phyloP scores from a whole-genome alignment of 768 basidiomycete genomes.

The Neoboletus magnificus region DNA sequence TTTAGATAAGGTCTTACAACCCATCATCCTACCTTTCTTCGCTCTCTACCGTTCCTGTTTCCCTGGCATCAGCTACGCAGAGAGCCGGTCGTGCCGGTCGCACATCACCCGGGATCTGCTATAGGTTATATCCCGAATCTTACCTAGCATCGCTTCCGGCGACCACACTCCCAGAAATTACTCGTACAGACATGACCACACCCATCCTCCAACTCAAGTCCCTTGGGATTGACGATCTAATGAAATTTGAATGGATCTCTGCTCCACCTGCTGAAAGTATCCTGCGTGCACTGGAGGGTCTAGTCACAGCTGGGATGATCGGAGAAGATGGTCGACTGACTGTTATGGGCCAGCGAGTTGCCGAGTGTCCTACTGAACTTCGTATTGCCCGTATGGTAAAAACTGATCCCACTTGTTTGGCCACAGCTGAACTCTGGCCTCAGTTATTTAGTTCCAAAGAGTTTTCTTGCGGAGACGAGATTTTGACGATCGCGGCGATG shows the following conservation, averaged over 20 bases:
- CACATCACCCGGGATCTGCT: constrained; percentile 89
- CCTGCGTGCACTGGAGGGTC: constrained; percentile 78
- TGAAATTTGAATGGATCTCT: constrained; percentile 95
- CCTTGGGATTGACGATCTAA: constrained; percentile 90
- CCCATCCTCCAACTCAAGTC: constrained; percentile 93
- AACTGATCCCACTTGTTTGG: constrained; percentile 1
- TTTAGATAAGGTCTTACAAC: constrained; percentile 85
- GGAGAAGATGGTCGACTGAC: constrained; percentile 78
- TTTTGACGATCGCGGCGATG: constrained; percentile 95
- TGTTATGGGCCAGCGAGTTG: constrained; percentile 76
- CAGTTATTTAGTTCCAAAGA: constrained; percentile 86
- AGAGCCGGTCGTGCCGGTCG: constrained; percentile 94
- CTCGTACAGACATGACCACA: constrained; percentile 85
- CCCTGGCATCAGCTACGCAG: constrained; percentile 87
- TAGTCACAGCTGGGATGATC: constrained; percentile 79
- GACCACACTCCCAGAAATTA: constrained; percentile 85
- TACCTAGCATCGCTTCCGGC: constrained; percentile 57
- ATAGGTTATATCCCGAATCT: constrained; percentile 78
- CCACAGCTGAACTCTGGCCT: neutral
- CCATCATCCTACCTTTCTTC: constrained; percentile 83
- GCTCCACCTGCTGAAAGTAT: constrained; percentile 85
- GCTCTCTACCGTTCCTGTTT: constrained; percentile 78
- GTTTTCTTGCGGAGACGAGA: constrained; percentile 90
- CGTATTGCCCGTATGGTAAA: constrained; percentile 91
- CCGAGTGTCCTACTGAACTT: constrained; percentile 92